phyloP scores from a whole-genome alignment of 352 stramenopile species.

The Peronospora farinosa region DNA sequence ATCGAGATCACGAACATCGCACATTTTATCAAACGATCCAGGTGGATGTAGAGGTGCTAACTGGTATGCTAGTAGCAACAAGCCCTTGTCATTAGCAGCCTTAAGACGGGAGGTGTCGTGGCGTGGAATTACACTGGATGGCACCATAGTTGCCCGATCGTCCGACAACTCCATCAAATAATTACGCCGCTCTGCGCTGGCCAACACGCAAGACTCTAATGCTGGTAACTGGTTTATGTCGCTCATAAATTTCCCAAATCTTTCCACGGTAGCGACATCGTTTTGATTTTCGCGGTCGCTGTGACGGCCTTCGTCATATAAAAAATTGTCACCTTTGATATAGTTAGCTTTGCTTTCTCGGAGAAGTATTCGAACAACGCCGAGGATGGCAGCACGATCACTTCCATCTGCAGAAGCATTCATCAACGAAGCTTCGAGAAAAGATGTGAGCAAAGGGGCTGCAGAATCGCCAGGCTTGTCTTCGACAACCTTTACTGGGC shows the following conservation, averaged over 20 bases:
- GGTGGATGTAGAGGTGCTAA: constrained; percentile 12
- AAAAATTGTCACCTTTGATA: background rate
- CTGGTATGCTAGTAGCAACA: constrained; percentile 31
- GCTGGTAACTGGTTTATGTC: constrained; percentile 16
- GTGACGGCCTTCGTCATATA: background rate
- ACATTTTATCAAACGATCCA: constrained; percentile 14
- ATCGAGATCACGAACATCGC: constrained; percentile 21
- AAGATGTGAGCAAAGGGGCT: constrained; percentile 24
- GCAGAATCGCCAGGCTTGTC: constrained; percentile 9
- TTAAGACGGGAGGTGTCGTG: constrained; percentile 24
- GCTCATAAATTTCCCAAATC: constrained; percentile 11
- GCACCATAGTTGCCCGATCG: constrained; percentile 11
- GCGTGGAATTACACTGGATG: constrained; percentile 25
- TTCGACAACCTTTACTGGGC: constrained; percentile 17
- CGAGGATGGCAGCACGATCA: constrained; percentile 21
- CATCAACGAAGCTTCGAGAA: constrained; percentile 25
- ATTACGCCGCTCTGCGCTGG: constrained; percentile 27
- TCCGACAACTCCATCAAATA: constrained; percentile 36
- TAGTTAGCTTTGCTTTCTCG: constrained; percentile 10
- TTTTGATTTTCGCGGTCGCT: constrained; percentile 1
- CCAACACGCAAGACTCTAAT: constrained; percentile 25
- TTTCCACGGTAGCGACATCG: constrained; percentile 2
- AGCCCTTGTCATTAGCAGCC: constrained; percentile 18
- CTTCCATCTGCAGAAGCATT: constrained; percentile 5
- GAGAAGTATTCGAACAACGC: constrained; percentile 30